Conservation (phyloP, 2,329 filamentous ascomycete genomes). For the Colletotrichum liaoningense region DNA sequence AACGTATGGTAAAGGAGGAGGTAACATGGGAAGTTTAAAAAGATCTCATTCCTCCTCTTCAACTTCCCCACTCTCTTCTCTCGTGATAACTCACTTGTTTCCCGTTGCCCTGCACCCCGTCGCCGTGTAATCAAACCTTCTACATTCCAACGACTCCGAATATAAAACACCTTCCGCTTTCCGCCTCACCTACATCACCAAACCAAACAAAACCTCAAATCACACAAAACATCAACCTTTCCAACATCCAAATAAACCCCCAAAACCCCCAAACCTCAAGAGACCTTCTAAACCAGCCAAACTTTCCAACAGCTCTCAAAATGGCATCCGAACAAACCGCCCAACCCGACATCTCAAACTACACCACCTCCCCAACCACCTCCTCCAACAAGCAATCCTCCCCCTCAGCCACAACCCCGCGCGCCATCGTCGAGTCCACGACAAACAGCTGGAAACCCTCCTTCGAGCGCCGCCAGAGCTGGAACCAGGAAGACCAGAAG, state of each 20-base stretch:
- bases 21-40: background rate
- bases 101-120: background rate
- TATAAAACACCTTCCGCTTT: background rate
- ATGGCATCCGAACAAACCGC: background rate
- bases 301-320: background rate
- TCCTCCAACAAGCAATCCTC: background rate
- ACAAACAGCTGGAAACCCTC: conserved; percentile 59
- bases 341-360: background rate
- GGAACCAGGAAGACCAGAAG: conserved; percentile 65
- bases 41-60: background rate
- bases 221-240: no score
- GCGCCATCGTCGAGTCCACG: conserved; percentile 46
- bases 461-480: conserved; percentile 61
- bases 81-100: background rate
- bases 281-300: background rate
- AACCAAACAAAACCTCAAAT: background rate
- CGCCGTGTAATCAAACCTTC: conserved; percentile 2
- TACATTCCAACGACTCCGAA: background rate
- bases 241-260: background rate
- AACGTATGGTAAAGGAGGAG: background rate
- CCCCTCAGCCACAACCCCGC: conserved; percentile 13
- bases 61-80: background rate
- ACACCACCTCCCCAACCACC: background rate
- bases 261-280: no score
- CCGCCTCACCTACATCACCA: background rate